phyloP scores from a whole-genome alignment of 2,329 filamentous ascomycete species.

The Fusarium redolens region DNA sequence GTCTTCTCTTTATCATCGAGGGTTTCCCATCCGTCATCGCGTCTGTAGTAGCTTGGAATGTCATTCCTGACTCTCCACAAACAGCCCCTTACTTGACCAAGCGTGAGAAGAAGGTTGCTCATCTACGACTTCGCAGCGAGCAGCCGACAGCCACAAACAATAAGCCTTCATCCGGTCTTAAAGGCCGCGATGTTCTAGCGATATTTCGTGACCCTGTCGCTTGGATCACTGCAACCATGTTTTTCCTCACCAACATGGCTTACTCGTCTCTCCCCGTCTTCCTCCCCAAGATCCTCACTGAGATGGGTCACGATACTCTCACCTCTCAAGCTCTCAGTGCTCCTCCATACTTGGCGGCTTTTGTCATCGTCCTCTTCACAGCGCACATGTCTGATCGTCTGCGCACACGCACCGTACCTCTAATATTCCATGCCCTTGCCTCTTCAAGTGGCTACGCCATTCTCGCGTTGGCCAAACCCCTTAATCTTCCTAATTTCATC shows the following conservation, averaged over 20 bases:
- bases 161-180: conserved; percentile 54
- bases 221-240: conserved; percentile 83
- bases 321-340: conserved; percentile 82
- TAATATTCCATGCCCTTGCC: conserved; percentile 75
- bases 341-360: conserved; percentile 83
- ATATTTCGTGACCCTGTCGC: conserved; percentile 51
- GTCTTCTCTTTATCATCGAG: conserved; percentile 85
- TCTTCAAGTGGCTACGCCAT: conserved; percentile 71
- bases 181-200: conserved; percentile 66
- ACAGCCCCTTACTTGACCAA: conserved; percentile 71
- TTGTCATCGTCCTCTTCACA: conserved; percentile 76
- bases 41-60: conserved; percentile 77
- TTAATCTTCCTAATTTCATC: conserved; percentile 57
- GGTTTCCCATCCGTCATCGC: conserved; percentile 85
- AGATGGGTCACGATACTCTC: conserved; percentile 78
- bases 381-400: conserved; percentile 77
- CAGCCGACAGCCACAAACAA: conserved; percentile 45
- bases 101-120: conserved; percentile 76
- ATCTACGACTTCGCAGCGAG: conserved; percentile 71
- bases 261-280: conserved; percentile 91
- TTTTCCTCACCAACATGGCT: conserved; percentile 88
- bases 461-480: conserved; percentile 67
- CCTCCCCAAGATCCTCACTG: conserved; percentile 80
- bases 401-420: conserved; percentile 70
- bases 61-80: conserved; percentile 80